Conservation (phyloP, 352 stramenopile species). For the Phytophthora rubi region DNA sequence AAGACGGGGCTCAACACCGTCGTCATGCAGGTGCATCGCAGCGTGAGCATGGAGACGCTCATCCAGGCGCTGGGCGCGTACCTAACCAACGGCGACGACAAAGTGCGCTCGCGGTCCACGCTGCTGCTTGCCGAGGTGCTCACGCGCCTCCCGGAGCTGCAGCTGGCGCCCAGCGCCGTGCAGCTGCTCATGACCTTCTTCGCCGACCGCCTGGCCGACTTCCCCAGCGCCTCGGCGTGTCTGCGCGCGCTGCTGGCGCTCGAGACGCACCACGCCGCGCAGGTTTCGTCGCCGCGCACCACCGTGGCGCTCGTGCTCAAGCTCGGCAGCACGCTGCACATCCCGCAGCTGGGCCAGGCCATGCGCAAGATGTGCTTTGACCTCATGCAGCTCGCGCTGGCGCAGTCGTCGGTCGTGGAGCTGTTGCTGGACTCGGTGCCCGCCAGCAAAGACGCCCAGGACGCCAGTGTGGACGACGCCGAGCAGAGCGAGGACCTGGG, state of each 20-base stretch:
- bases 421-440: constrained; percentile 47
- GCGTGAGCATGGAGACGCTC: constrained; percentile 77
- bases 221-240: constrained; percentile 79
- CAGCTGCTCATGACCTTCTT: constrained; percentile 88
- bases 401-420: constrained; percentile 60
- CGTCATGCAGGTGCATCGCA: constrained; percentile 87
- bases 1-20: constrained; percentile 90
- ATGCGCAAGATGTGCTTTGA: constrained; percentile 90
- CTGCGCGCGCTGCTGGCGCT: constrained; percentile 80
- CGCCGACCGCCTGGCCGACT: constrained; percentile 82
- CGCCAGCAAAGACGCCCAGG: constrained; percentile 25
- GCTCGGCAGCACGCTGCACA: constrained; percentile 68
- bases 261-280: constrained; percentile 66
- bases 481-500: constrained; percentile 50
- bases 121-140: constrained; percentile 90
- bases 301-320: constrained; percentile 73
- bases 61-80: constrained; percentile 78
- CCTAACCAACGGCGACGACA: constrained; percentile 82
- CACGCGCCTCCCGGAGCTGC: constrained; percentile 86
- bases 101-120: constrained; percentile 78
- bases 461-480: constrained; percentile 27
- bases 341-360: constrained; percentile 82
- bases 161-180: constrained; percentile 71
- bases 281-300: constrained; percentile 55
- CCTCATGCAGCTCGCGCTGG: constrained; percentile 76